A percentile compares a stretch with the other conserved stretches of the same genome.
These are phyloP conservation scores for Chenopodium quinoa DNA, from an alignment of 148 eudicot genomes.

Conservation along the genomic window DNA sequence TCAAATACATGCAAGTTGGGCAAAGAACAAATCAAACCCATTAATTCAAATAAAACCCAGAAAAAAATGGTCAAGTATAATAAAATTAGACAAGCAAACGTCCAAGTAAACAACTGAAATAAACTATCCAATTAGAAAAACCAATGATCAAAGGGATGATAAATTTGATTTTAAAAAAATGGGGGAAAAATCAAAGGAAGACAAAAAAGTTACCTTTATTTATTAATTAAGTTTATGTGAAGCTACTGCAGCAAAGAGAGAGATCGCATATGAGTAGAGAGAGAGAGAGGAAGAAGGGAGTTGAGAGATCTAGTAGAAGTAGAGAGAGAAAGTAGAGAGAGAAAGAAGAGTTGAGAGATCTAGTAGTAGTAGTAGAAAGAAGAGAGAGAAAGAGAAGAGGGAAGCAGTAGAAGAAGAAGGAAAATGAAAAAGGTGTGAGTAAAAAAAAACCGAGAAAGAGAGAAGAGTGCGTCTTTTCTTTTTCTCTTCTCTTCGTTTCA, in stretches of 20 bases:
- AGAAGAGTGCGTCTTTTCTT: constrained; percentile 18
- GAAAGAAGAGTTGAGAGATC: constrained; percentile 16
- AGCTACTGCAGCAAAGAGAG: constrained; percentile 4
- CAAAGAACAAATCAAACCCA: constrained; percentile 15
- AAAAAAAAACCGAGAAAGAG: neutral
- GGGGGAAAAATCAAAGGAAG: neutral
- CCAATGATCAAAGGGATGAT: constrained; percentile 10
- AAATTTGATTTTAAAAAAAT: neutral
- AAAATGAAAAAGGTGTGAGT: constrained; percentile 29
- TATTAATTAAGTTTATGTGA: neutral
- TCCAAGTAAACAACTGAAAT: neutral
- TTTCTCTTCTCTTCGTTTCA: neutral
- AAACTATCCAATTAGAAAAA: neutral
- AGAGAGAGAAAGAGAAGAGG: constrained; percentile 3
- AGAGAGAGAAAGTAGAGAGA: constrained; percentile 7
- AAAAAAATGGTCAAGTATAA: constrained; percentile 5
- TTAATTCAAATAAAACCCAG: constrained; percentile 13
- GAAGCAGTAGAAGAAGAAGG: constrained; percentile 5
- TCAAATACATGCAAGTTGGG: constrained; percentile 19
- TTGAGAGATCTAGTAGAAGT: constrained; percentile 16
- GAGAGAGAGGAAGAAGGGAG: neutral
- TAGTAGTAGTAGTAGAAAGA: neutral
- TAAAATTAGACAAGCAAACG: neutral
- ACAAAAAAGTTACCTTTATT: neutral
- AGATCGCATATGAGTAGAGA: constrained; percentile 8